Conservation (phyloP, 805 yeast genomes). For the Kuraishia molischiana region DNA sequence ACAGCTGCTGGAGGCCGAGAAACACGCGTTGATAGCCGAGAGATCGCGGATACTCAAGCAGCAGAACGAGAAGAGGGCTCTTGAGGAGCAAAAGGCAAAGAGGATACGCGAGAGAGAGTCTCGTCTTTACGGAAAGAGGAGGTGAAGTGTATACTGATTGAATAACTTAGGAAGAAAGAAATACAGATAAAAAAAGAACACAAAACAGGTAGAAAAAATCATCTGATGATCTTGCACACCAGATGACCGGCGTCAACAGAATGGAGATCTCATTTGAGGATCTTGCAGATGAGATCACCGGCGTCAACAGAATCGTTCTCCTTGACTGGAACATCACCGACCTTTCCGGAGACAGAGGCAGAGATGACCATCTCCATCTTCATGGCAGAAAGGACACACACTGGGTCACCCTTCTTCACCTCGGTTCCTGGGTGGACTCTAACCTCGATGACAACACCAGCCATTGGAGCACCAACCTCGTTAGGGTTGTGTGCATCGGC, state of each 20-base stretch:
- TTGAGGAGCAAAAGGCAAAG: slow-evolving; percentile 9
- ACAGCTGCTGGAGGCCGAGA: slow-evolving; percentile 5
- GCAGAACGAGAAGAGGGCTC: slow-evolving; percentile 15
- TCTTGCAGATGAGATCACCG: slow-evolving; percentile 69
- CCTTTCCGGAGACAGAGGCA: slow-evolving; percentile 82
- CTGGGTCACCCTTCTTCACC: slow-evolving; percentile 93
- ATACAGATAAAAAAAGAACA: no score
- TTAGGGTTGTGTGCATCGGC: slow-evolving; percentile 81
- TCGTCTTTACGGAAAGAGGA: neutral
- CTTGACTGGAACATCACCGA: slow-evolving; percentile 66
- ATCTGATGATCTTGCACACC: no score
- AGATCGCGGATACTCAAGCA: slow-evolving; percentile 11
- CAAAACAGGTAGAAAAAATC: no score
- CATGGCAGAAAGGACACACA: slow-evolving; percentile 94
- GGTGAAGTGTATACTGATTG: no score
- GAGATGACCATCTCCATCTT: slow-evolving; percentile 99
- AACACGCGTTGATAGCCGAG: slow-evolving; percentile 1
- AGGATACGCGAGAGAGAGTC: slow-evolving; percentile 10
- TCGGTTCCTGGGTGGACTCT: slow-evolving; percentile 81
- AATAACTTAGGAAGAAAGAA: no score
- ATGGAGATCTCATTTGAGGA: no score
- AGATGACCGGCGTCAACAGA: no score
- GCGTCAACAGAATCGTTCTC: slow-evolving; percentile 97
- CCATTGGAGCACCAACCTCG: slow-evolving; percentile 98
- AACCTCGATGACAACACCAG: slow-evolving; percentile 94